Base-by-base conservation (phyloP, 2,329 filamentous ascomycete species). In the Neonectria sp. region DNA sequence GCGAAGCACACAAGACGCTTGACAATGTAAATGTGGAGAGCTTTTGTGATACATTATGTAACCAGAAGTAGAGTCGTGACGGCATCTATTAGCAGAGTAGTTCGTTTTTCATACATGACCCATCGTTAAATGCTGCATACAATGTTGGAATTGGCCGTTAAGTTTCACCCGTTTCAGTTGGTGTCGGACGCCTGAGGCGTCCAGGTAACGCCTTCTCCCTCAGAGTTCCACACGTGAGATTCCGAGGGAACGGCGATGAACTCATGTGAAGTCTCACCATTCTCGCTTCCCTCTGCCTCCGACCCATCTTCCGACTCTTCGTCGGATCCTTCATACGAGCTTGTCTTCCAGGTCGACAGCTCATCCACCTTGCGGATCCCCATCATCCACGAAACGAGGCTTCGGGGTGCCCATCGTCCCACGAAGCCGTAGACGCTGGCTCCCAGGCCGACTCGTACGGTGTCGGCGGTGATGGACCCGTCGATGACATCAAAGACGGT, bases 301-400 rank as follows among this genome's bases (percentile, higher is more conserved):
- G 71, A 71, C 27, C 78, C 77, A 17, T 82, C 81, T 56, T 80
- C 82, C 21, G 79, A 79, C 13, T 79, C 79, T 24, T 72, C 71
- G 24, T 81, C 78, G 31, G 80, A 80, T 12, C 78, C 81, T 49
- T 81, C 80, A 52, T 79, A 79, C 6, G 80, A 81, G 71, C 78
- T 82, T 17, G 82, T 81, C 76, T 88, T 86, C 86, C 86, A 89
- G 2, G 84, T 79, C 55, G 84, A 85, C 53, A 90, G 80, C 78
- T 89, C 85, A 60, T 89, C 85, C 17, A 91, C 89, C 63, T 84
- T 84, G 68, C 91, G 86, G 65, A 95, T 88, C 12, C 95, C 95
- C 89, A 98, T 92, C 93, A 98, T 97, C 93, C 94, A 96, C 2
- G 91, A 91, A n/a, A 98, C 92, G 17, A 98, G 79, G 3, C 90